Base-by-base conservation (phyloP, 257 asterid genomes). In the Nicotiana benthamiana region DNA sequence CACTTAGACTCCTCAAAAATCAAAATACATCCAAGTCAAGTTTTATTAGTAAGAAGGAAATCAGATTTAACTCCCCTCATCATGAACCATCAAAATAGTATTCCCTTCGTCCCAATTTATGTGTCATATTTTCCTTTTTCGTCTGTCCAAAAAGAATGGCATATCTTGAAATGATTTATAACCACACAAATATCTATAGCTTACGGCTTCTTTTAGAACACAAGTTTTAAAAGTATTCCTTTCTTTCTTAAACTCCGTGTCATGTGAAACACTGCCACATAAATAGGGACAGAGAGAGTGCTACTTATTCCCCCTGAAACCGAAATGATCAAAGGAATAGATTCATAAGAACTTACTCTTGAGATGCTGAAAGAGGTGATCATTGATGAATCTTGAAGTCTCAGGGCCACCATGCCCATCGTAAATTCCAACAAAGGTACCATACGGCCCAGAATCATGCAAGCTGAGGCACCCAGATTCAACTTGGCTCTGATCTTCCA, bases 331-430 rank as follows among this genome's bases (percentile, higher is more conserved):
- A 22, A 48, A 57, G 15, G 56, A 46, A 30, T 18, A 6, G 79
- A 20, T 43, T 46, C 46, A 27, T 36, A 67, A 51, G 24, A 70
- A 83, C 95, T 84, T 87, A 91, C 95, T 88, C 87, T 89, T 87
- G 83, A 91, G 92, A 85, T 91, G 90, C 80, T 84, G 89, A 83
- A 89, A 91, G 79, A 91, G 89, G 77, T 88, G 87, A 0, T 89
- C 88, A 75, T 89, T 91, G 88, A 91, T 84, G 85, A 84, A 91
- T 66, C 93, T 84, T 4, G 95, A 85, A 15, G 95, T 89, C 83
- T 91, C 93, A 7, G 95, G 95, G 65, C 93, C 95, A 34, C 95
- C 93, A 30, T 91, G 95, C 7, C 95, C 95, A 86, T 91, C 95
- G 77, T 91, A 91, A 80, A 91, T 57, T 66, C 93, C 95, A 27